Evolutionary conservation across 257 asterid genomes (phyloP), one percentile per base, ranked within the genome.

Genomic region (Jacaranda mimosifolia): DNA sequence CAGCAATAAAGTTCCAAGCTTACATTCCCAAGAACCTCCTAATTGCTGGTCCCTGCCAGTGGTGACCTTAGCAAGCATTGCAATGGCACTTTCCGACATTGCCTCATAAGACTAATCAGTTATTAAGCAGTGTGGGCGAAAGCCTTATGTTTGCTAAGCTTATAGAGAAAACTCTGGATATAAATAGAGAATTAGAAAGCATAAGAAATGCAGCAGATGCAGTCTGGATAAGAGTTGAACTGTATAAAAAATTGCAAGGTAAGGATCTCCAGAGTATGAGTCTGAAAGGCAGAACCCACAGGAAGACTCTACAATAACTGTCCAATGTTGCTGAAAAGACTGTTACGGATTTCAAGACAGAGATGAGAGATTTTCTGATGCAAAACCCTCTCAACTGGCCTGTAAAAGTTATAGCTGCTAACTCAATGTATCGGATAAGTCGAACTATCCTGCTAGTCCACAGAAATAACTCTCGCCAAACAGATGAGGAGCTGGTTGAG

Each of bases 11-110:
- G n/a, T 26, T 59, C 65, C 5, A 9, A 59, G 65, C 42, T 21
- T 60, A 3, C 19, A n/a, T 57, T 63, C 55, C 51, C 53, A 45
- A 63, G 80, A 83, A 19, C 84, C 75, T 11, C 74, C 79, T 1
- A 75, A 79, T 48, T 49, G 71, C 43, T 79, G 84, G 81, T 18
- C 63, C 6, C 76, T 81, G 19, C 70, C 79, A 11, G 32, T 81
- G 38, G 85, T 84, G 56, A 78, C 84, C 8, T 63, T 84, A 11
- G 70, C 88, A 10, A 76, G 81, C 73, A 82, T 85, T 19, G 84
- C 79, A 11, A 63, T 73, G 9, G 79, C 89, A 35, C 76, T 80
- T 58, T 81, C 85, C 51, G 45, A 70, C 74, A 19, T 42, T 1
- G 5, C 32, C 32, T 59, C 5, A 26, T 11, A 26, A 26, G n/a